Evolutionary conservation across 2,329 filamentous ascomycete species (phyloP), one percentile per base, ranked within the genome.

Genomic region (Fusarium incarnatum): DNA sequence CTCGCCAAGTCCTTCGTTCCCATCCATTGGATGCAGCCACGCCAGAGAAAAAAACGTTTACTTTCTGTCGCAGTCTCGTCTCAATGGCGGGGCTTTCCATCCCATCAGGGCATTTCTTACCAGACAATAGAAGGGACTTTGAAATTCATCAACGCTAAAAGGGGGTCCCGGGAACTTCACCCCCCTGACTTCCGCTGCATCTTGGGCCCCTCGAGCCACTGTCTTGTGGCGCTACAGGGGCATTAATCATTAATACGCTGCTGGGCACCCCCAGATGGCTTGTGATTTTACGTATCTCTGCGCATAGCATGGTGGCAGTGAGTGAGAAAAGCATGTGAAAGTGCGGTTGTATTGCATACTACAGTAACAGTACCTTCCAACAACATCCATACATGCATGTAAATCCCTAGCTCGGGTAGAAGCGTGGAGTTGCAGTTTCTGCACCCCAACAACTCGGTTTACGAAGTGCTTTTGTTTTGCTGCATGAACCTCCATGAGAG

Each of bases 281-380:
- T 52, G 56, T 42, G 37, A 54, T 48, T 64, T 54, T 60, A 47
- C 52, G 55, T 41, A 58, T 62, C 55, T 48, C n/a, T 61, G 20
- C 25, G 15, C 40, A 13, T 32, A 22, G 9, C 25, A 25, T 42
- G 48, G 20, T 44, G 37, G 25, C 56, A 28, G 34, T 10, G 11
- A 28, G 44, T 47, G 37, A 37, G 25, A 54, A 50, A 60, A 70
- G 71, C 73, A 75, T 75, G 73, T 75, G 73, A 75, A 75, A 72
- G 59, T 70, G 69, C 49, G 57, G 61, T 72, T 67, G 68, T 69
- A 72, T 75, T 65, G 72, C 72, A 64, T 75, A 45, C 25, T 48
- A 13, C 56, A 64, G 60, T 64, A 54, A 65, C 54, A 57, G 41
- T 49, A 16, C 20, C 20, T 44, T 20, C 41, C 15, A 58, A 63